These are phyloP conservation scores for Chlorella variabilis DNA, from an alignment of 163 green algal species.

Conservation along the genomic window DNA sequence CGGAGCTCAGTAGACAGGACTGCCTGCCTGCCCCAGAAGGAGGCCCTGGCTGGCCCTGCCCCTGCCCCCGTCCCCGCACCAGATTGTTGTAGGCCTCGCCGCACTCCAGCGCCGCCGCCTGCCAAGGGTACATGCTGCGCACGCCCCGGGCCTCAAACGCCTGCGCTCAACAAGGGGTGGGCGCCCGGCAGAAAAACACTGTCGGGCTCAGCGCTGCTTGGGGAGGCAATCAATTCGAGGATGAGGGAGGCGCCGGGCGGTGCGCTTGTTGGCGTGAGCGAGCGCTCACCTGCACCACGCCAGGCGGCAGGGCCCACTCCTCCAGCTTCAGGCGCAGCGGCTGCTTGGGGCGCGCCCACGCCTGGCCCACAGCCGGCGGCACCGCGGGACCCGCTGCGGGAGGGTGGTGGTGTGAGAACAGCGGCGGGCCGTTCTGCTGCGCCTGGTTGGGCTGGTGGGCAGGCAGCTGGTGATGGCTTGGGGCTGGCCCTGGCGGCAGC, in stretches of 20 bases:
- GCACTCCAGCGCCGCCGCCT: slow-evolving; percentile 78
- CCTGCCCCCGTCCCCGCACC: slow-evolving; percentile 19
- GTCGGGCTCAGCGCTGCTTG: background rate
- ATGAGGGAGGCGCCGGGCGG: too few relatives aligned
- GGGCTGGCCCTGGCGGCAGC: background rate
- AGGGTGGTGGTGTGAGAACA: background rate
- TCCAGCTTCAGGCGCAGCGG: slow-evolving; percentile 30
- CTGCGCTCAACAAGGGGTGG: background rate
- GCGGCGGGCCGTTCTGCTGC: slow-evolving; percentile 3
- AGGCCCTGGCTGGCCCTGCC: too few relatives aligned
- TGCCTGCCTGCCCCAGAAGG: too few relatives aligned
- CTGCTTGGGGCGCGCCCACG: background rate
- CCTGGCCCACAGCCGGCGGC: background rate
- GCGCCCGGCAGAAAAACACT: background rate
- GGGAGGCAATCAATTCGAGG: background rate
- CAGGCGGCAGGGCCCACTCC: slow-evolving; percentile 64
- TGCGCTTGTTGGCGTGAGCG: background rate
- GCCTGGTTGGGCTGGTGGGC: slow-evolving; percentile 41
- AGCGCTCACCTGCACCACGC: slow-evolving; percentile 49
- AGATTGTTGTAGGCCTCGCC: slow-evolving; percentile 76
- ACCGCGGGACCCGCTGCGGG: slow-evolving; percentile 17
- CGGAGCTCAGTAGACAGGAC: too few relatives aligned
- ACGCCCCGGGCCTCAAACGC: slow-evolving; percentile 68
- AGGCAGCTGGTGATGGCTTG: background rate
- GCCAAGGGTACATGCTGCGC: slow-evolving; percentile 74